These are phyloP conservation scores for Fusarium pseudoanthophilum DNA, from an alignment of 2,329 filamentous ascomycete species.

Conservation along the genomic window DNA sequence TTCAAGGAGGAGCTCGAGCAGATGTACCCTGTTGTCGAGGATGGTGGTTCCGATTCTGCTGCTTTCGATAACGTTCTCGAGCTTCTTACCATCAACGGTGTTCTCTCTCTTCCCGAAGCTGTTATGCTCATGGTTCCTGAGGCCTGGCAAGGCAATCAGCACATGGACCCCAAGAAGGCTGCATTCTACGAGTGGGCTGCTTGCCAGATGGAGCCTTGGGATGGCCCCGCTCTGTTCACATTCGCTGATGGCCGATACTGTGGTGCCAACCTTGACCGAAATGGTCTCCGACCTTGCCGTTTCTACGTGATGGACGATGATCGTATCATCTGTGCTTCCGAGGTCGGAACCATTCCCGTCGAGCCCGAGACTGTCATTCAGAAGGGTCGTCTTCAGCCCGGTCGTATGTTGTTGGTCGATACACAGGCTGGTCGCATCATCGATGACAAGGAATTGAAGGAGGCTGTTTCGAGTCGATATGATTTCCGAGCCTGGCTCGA, in stretches of 20 bases:
- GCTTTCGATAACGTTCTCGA: slow-evolving; percentile 98
- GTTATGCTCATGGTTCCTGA: slow-evolving; percentile 99
- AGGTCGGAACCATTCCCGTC: slow-evolving; percentile 92
- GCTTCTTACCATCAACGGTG: slow-evolving; percentile 92
- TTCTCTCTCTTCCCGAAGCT: slow-evolving; percentile 92
- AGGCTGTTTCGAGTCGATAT: slow-evolving; percentile 83
- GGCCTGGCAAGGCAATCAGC: slow-evolving; percentile 93
- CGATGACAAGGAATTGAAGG: slow-evolving; percentile 91
- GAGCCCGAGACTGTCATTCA: slow-evolving; percentile 91
- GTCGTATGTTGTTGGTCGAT: slow-evolving; percentile 95
- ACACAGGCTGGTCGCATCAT: slow-evolving; percentile 91
- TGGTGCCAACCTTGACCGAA: slow-evolving; percentile 95
- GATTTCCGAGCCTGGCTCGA: slow-evolving; percentile 93
- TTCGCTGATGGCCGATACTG: slow-evolving; percentile 97
- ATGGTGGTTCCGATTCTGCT: slow-evolving; percentile 95
- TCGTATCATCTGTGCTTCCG: slow-evolving; percentile 95
- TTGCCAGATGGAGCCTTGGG: slow-evolving; percentile 99
- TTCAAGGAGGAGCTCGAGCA: slow-evolving; percentile 92
- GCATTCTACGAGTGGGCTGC: slow-evolving; percentile 99
- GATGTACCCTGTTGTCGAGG: slow-evolving; percentile 94
- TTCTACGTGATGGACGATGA: slow-evolving; percentile 98
- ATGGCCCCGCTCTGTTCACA: slow-evolving; percentile 94
- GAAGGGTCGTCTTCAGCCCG: slow-evolving; percentile 93
- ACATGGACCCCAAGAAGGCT: slow-evolving; percentile 94
- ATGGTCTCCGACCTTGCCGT: slow-evolving; percentile 92